These are phyloP conservation scores for Lindgomyces ingoldianus DNA, from an alignment of 495 filamentous ascomycete genomes.

Conservation along the genomic window DNA sequence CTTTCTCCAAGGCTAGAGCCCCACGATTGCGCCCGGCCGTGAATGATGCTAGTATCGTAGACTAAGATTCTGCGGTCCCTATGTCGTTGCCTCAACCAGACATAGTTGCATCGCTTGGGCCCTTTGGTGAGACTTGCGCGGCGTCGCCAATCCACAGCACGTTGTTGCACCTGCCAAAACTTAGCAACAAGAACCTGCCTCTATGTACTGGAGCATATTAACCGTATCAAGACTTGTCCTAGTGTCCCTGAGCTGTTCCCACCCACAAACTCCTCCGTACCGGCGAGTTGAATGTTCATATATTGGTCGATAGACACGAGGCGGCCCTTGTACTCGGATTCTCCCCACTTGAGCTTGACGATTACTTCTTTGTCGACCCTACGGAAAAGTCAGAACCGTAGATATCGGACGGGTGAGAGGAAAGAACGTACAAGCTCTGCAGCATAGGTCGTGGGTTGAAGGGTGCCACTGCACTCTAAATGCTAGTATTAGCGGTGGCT, in stretches of 20 bases:
- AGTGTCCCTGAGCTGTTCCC: constrained; percentile 79
- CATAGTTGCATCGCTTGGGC: constrained; percentile 60
- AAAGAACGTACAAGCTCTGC: constrained; percentile 74
- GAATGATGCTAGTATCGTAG: not conserved
- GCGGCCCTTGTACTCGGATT: constrained; percentile 92
- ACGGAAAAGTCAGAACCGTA: not conserved
- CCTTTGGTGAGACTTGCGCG: constrained; percentile 54
- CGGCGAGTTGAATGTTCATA: constrained; percentile 93
- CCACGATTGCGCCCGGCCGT: too few relatives aligned
- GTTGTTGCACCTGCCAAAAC: constrained; percentile 77
- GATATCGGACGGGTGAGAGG: constrained; percentile 6
- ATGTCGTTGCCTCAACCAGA: constrained; percentile 51
- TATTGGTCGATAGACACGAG: constrained; percentile 94
- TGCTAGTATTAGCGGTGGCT: constrained; percentile 5
- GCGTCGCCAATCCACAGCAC: constrained; percentile 81
- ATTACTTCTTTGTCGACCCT: constrained; percentile 88
- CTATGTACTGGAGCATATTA: not conserved
- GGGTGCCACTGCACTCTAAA: constrained; percentile 63
- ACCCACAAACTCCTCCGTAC: constrained; percentile 89
- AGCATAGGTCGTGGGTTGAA: constrained; percentile 90
- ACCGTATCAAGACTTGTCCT: constrained; percentile 89
- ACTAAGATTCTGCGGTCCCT: not conserved
- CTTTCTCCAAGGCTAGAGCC: not conserved
- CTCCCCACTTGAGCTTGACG: constrained; percentile 94
- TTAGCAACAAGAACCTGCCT: constrained; percentile 8